Evolutionary conservation across 1,139 yeast species (phyloP).

Genomic region (Kurtzmaniella quercitrusa): DNA sequence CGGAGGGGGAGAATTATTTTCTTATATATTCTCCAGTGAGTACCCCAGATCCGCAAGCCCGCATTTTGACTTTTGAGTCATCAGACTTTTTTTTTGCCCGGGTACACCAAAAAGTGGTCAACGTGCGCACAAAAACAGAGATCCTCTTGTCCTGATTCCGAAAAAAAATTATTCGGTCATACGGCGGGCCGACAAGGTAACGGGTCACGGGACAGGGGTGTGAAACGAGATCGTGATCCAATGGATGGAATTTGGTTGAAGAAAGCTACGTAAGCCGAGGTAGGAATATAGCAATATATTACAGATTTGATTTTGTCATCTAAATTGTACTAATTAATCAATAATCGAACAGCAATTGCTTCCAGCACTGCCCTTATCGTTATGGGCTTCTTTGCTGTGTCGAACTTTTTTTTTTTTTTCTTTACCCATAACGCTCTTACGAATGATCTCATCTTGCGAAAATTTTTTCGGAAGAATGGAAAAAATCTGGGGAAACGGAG

Average conservation of each 20-base stretch:
- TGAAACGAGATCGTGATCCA: background rate
- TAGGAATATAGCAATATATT: too few relatives aligned
- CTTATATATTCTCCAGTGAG: slow-evolving; percentile 6
- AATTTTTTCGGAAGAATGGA: slow-evolving; percentile 1
- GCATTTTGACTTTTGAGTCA: slow-evolving; percentile 5
- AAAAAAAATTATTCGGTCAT: background rate
- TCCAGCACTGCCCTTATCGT: background rate
- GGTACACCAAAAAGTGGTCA: background rate
- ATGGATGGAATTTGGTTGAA: background rate
- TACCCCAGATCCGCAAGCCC: slow-evolving; percentile 10
- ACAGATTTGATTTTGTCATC: too few relatives aligned
- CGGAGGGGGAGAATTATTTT: background rate
- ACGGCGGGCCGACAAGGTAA: background rate
- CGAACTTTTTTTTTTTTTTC: background rate
- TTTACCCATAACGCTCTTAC: background rate
- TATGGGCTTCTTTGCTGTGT: background rate
- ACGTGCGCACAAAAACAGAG: background rate
- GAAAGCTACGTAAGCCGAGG: too few relatives aligned
- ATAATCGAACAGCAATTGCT: too few relatives aligned
- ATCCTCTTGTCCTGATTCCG: background rate
- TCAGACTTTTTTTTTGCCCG: background rate
- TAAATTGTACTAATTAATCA: too few relatives aligned
- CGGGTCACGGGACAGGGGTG: background rate
- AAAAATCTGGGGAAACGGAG: slow-evolving; percentile 4
- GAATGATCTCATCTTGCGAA: background rate